Percentiles rank a stretch among this genome's conserved stretches.
phyloP scores from a whole-genome alignment of 768 basidiomycete species.

The Sarcomyxa edulis region DNA sequence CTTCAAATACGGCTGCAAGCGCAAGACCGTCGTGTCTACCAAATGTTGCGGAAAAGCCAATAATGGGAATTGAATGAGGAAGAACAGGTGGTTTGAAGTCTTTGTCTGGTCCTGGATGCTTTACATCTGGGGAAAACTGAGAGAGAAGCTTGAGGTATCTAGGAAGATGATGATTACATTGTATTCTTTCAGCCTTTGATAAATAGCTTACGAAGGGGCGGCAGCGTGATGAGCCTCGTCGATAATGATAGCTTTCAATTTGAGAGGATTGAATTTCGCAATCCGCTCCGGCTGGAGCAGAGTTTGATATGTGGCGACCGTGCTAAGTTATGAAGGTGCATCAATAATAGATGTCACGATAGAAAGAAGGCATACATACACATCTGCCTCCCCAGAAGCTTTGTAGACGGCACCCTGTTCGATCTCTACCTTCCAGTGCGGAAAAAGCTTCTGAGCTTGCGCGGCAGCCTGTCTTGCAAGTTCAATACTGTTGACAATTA shows the following conservation, averaged over 20 bases:
- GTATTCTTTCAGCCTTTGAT: too few species aligned
- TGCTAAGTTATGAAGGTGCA: conserved; percentile 36
- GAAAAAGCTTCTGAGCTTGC: conserved; percentile 62
- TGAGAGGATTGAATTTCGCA: conserved; percentile 66
- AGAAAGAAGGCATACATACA: conserved; percentile 48
- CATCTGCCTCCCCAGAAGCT: conserved; percentile 78
- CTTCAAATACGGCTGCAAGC: conserved; percentile 82
- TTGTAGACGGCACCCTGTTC: conserved; percentile 78
- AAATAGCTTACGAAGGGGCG: conserved; percentile 75
- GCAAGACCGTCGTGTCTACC: conserved; percentile 88
- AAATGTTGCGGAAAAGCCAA: conserved; percentile 96
- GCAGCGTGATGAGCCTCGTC: conserved; percentile 97
- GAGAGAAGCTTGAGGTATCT: conserved; percentile 83
- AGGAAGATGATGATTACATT: too few species aligned
- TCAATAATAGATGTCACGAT: not conserved
- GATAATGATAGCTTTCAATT: conserved; percentile 72
- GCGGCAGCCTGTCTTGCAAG: conserved; percentile 82
- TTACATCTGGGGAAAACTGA: conserved; percentile 68
- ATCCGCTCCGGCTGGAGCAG: conserved; percentile 59
- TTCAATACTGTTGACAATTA: conserved; percentile 88
- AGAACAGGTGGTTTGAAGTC: conserved; percentile 28
- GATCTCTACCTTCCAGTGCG: conserved; percentile 80
- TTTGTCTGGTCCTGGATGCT: conserved; percentile 47
- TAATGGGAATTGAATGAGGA: conserved; percentile 62
- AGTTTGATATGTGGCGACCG: conserved; percentile 88